A percentile compares a stretch with the other conserved stretches of the same genome.
Conservation (phyloP, 2,329 filamentous ascomycete genomes). For the Fusarium fujikuroi region DNA sequence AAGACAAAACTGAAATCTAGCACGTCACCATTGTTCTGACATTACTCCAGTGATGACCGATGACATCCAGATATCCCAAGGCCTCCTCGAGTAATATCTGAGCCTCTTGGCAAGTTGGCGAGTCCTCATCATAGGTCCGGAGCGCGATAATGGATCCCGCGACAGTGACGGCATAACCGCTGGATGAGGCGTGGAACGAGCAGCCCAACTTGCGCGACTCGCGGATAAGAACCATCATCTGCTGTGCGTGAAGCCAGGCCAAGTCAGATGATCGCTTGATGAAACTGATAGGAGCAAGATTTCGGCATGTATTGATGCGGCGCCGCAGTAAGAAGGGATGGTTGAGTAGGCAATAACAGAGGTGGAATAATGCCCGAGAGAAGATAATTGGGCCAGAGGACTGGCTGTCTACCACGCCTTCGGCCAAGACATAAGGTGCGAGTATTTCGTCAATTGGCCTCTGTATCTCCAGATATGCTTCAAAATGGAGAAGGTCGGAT, state of each 20-base stretch:
- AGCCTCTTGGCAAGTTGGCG: background rate
- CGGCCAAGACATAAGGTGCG: background rate
- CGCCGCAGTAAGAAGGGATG: background rate
- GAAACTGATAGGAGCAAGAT: background rate
- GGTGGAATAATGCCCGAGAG: background rate
- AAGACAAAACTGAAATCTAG: background rate
- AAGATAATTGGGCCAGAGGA: background rate
- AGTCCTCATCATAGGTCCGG: background rate
- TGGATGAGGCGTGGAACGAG: background rate
- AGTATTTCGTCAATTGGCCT: background rate
- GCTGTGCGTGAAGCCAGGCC: background rate
- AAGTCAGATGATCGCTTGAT: background rate
- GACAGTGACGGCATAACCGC: background rate
- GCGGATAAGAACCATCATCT: background rate
- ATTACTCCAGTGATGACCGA: background rate
- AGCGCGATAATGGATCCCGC: background rate
- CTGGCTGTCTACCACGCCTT: background rate
- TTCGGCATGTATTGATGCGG: background rate
- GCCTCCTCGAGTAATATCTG: background rate
- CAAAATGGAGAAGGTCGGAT: background rate
- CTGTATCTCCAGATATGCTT: background rate
- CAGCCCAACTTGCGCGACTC: background rate
- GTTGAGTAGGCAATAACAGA: background rate
- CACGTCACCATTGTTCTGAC: background rate
- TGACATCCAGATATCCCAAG: background rate